Conservation (phyloP, 2,329 filamentous ascomycete genomes). For the Phyllosticta capitalensis region DNA sequence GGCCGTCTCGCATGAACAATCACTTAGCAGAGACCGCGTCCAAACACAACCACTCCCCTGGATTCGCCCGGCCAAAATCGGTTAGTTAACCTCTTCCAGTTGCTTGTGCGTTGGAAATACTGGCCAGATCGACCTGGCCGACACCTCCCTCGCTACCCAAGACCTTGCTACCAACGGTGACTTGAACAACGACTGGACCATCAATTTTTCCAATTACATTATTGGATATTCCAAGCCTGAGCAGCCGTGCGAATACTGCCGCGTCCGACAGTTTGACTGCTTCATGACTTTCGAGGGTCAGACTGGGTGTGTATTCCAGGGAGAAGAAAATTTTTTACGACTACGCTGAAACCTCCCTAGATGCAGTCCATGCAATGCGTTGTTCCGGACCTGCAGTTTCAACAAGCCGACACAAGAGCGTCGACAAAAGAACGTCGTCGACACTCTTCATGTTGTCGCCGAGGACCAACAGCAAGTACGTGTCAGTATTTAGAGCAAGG, state of each 20-base stretch:
- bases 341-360: not conserved
- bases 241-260: conserved; percentile 40
- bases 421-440: conserved; percentile 30
- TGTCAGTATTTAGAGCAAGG: not conserved
- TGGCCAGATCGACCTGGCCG: not conserved
- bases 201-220: conserved; percentile 38
- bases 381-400: conserved; percentile 42
- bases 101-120: not conserved
- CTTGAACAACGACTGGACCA: conserved; percentile 25
- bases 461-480: conserved; percentile 23
- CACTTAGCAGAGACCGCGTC: not conserved
- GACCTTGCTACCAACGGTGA: conserved; percentile 14
- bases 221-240: conserved; percentile 37
- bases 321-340: not conserved
- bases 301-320: conserved; percentile 13
- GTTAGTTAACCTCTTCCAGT: not conserved
- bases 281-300: conserved; percentile 34
- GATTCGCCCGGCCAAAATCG: not conserved
- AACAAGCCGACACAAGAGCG: conserved; percentile 23
- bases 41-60: not conserved
- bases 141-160: not conserved
- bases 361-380: conserved; percentile 38
- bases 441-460: conserved; percentile 38
- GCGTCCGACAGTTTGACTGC: conserved; percentile 37
- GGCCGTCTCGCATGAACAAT: not conserved